Base-by-base conservation (phyloP, 176 grass and related monocot species). In the Zizania latifolia region DNA sequence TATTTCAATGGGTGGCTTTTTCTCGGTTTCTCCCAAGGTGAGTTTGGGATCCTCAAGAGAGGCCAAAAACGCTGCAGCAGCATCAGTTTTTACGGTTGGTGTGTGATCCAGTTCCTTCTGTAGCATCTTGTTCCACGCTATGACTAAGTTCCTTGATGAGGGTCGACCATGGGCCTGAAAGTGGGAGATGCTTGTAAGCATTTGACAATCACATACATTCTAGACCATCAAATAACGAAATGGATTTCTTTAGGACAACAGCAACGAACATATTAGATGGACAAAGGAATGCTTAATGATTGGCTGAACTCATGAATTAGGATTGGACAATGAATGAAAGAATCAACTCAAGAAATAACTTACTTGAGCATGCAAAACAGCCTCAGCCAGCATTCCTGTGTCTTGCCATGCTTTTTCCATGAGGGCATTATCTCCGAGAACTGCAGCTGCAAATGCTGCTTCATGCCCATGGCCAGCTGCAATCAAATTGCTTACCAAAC, bases 331-430 rank as follows among this genome's bases (percentile, higher is more conserved):
- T 36, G 71, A 32, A 66, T 58, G 68, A 59, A 62, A 34, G 8
- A 68, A 3, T 86, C 85, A 61, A 76, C 58, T 61, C 33, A 82
- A 71, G 16, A 77, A 7, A 64, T 27, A 73, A 76, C 89, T 87
- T 88, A 97, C 94, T 74, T 97, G 90, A 87, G 94, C 70, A 87
- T 93, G 94, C 68, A 97, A 84, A 78, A 99, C 95, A 40, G 91
- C 89, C 72, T 99, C 95, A 11, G 91, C 84, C 43, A 99, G 73
- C 90, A 97, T 97, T 63, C 90, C 94, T 62, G 94, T 97, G 70
- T 94, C 95, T 67, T 92, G 89, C 95, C 95, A 99, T 69, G 95
- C 91, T 81, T 99, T 99, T 75, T 94, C 95, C 95, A 99, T 99
- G 51, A 99, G 79, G 11, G 91, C 68, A 57, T 99, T 99, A 86